A percentile compares a stretch with the other conserved stretches of the same genome.
These are phyloP conservation scores for Suhomyces ambrosiae DNA, from an alignment of 1,139 yeast genomes.

Conservation along the genomic window DNA sequence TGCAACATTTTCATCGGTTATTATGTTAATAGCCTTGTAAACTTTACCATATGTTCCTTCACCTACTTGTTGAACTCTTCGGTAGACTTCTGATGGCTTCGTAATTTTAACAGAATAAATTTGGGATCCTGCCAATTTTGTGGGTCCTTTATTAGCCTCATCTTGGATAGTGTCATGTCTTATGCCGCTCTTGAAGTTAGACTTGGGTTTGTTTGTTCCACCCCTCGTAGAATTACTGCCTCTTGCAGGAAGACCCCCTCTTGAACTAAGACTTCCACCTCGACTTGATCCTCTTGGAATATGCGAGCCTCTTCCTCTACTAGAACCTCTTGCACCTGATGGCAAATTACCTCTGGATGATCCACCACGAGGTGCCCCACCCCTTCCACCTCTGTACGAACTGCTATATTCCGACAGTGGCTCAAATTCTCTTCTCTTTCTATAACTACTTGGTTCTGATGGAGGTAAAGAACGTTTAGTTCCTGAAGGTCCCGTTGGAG, in stretches of 20 bases:
- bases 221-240: slow-evolving; percentile 8
- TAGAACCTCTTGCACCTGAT: slow-evolving; percentile 10
- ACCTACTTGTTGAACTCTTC: slow-evolving; percentile 49
- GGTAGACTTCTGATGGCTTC: slow-evolving; percentile 34
- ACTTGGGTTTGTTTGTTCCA: slow-evolving; percentile 2
- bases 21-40: slow-evolving; percentile 60
- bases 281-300: slow-evolving; percentile 5
- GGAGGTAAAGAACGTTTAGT: slow-evolving; percentile 23
- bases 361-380: slow-evolving; percentile 4
- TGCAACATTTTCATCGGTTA: slow-evolving; percentile 78
- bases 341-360: slow-evolving; percentile 2
- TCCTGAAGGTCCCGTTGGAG: slow-evolving; percentile 11
- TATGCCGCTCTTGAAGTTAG: slow-evolving; percentile 1
- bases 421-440: slow-evolving; percentile 19
- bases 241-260: slow-evolving; percentile 6
- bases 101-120: slow-evolving; percentile 36
- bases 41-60: slow-evolving; percentile 56
- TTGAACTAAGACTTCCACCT: slow-evolving; percentile 3
- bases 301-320: slow-evolving; percentile 7
- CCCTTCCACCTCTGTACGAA: slow-evolving; percentile 7
- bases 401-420: slow-evolving; percentile 14
- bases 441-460: slow-evolving; percentile 24
- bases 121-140: slow-evolving; percentile 23
- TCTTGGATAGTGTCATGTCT: slow-evolving; percentile 5
- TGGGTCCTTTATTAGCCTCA: background rate